These are phyloP conservation scores for Fusarium continuum DNA, from an alignment of 2,329 filamentous ascomycete species.

Conservation along the genomic window DNA sequence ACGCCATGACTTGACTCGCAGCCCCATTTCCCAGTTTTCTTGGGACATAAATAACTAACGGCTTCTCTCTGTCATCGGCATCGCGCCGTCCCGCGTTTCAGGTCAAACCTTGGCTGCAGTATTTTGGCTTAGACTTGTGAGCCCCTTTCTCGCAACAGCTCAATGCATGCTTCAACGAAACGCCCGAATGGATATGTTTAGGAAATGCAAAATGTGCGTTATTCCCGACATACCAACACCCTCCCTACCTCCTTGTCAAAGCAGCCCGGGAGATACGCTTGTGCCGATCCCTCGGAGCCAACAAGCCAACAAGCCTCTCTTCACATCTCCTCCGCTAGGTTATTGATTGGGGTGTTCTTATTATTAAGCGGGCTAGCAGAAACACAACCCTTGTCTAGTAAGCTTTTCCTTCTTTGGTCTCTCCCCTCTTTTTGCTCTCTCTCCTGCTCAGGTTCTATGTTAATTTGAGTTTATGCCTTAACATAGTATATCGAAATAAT, in stretches of 20 bases:
- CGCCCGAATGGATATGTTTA: not conserved
- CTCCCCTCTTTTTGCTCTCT: not conserved
- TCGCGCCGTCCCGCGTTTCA: slow-evolving; percentile 12
- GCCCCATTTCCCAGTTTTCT: slow-evolving; percentile 1
- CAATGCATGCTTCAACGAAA: slow-evolving; percentile 2
- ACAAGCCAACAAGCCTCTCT: not conserved
- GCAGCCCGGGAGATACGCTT: slow-evolving; percentile 5
- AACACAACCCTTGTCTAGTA: slow-evolving; percentile 4
- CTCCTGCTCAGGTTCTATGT: not conserved
- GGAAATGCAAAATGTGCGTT: not conserved
- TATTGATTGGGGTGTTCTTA: too few relatives aligned
- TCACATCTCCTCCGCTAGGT: too few relatives aligned
- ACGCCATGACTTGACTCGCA: not conserved
- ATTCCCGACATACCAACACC: slow-evolving; percentile 2
- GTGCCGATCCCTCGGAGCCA: slow-evolving; percentile 18
- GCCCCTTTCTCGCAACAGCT: slow-evolving; percentile 7
- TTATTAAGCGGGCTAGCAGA: not conserved
- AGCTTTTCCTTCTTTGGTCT: not conserved
- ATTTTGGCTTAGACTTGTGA: not conserved
- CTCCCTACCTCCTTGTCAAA: slow-evolving; percentile 7
- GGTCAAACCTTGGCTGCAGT: not conserved
- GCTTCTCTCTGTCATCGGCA: not conserved
- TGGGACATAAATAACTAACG: not conserved
- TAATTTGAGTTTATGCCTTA: not conserved
- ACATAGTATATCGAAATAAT: not conserved